phyloP scores from a whole-genome alignment of 1,284 basidiomycete genomes.

The Baeospora myosura region DNA sequence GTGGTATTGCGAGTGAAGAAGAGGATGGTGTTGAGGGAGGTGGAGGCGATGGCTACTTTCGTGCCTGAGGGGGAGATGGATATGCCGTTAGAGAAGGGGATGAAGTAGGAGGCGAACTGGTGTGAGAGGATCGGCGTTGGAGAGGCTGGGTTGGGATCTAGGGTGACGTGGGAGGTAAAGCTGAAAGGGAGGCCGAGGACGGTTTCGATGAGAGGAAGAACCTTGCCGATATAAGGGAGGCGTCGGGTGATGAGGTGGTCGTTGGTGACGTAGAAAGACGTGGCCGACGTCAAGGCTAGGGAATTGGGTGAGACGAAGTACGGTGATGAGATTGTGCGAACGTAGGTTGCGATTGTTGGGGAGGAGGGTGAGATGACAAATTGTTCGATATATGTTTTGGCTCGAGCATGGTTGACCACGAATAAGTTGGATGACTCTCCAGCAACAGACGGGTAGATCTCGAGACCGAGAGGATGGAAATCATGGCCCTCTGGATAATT shows the following conservation, averaged over 20 bases:
- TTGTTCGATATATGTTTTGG: slow-evolving; percentile 54
- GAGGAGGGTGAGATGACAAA: slow-evolving; percentile 43
- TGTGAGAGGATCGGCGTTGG: slow-evolving; percentile 24
- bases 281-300: slow-evolving; percentile 51
- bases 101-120: slow-evolving; percentile 33
- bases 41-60: slow-evolving; percentile 50
- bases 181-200: slow-evolving; percentile 47
- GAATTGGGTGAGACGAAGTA: slow-evolving; percentile 59
- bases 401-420: slow-evolving; percentile 56
- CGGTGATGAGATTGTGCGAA: slow-evolving; percentile 50
- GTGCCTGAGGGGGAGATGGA: slow-evolving; percentile 43
- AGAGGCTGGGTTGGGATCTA: slow-evolving; percentile 24
- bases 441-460: slow-evolving; percentile 37
- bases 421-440: slow-evolving; percentile 48
- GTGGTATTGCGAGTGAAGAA: slow-evolving; percentile 41
- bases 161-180: slow-evolving; percentile 49
- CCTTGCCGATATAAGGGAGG: slow-evolving; percentile 41
- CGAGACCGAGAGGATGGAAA: slow-evolving; percentile 55
- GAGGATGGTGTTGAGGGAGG: slow-evolving; percentile 36
- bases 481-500: slow-evolving; percentile 40
- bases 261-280: slow-evolving; percentile 61
- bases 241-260: slow-evolving; percentile 65
- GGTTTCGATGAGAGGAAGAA: slow-evolving; percentile 49
- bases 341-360: slow-evolving; percentile 35
- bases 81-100: slow-evolving; percentile 65